phyloP scores from a whole-genome alignment of 306 rosid species.

The Casuarina cunninghamiana region DNA sequence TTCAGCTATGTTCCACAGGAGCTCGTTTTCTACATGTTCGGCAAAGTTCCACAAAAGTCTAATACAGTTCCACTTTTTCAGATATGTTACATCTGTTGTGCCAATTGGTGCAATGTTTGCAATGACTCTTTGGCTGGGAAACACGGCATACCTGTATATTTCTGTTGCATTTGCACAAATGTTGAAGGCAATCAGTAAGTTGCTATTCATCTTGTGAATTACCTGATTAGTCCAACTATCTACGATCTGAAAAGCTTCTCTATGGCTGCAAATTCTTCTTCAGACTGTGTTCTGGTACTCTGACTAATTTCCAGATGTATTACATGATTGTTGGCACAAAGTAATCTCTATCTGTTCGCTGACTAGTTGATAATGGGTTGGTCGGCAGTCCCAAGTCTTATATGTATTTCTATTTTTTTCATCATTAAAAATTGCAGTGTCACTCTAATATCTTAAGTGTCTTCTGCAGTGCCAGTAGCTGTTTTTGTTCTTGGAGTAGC shows the following conservation, averaged over 20 bases:
- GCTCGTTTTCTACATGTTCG: constrained; percentile 13
- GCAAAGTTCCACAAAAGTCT: constrained; percentile 15
- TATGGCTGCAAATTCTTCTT: constrained; percentile 8
- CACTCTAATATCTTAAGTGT: constrained; percentile 22
- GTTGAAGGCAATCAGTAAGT: constrained; percentile 99
- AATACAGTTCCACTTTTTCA: constrained; percentile 48
- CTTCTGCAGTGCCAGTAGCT: constrained; percentile 94
- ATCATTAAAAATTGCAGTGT: constrained; percentile 15
- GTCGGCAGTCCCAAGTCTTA: constrained; percentile 23
- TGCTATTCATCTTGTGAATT: constrained; percentile 22
- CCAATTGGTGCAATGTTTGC: constrained; percentile 99
- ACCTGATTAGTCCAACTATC: constrained; percentile 21
- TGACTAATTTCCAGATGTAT: constrained; percentile 10
- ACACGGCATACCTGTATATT: constrained; percentile 94
- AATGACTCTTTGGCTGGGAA: constrained; percentile 99
- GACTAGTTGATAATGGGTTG: constrained; percentile 12
- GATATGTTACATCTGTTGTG: constrained; percentile 83
- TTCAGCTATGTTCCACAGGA: too few species aligned
- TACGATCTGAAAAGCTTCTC: constrained; percentile 21
- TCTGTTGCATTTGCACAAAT: constrained; percentile 98
- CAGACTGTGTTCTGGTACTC: constrained; percentile 14
- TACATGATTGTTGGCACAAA: not conserved
- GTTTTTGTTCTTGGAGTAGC: constrained; percentile 95
- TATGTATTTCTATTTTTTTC: constrained; percentile 13
- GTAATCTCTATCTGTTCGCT: constrained; percentile 4